phyloP scores from a whole-genome alignment of 768 basidiomycete species.

The Tylopilus felleus region DNA sequence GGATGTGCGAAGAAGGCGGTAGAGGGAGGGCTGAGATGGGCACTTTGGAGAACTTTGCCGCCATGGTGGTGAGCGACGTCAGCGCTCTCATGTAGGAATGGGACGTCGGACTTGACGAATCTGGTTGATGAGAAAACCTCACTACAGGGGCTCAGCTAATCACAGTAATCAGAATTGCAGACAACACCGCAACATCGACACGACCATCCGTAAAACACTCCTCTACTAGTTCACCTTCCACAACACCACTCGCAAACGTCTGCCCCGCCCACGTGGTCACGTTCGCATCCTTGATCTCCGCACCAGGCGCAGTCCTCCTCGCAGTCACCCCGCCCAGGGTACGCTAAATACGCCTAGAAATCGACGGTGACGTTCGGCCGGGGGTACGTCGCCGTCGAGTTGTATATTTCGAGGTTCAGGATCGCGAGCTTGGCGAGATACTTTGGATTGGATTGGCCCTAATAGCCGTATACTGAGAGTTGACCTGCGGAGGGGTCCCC shows the following conservation, averaged over 20 bases:
- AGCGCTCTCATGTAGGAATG: constrained; percentile 20
- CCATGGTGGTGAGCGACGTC: constrained; percentile 16
- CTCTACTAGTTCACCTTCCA: constrained; percentile 37
- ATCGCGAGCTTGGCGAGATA: constrained; percentile 47
- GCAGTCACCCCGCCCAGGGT: constrained; percentile 32
- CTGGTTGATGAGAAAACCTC: no score
- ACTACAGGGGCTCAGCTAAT: neutral
- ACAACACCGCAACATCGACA: constrained; percentile 37
- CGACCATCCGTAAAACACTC: constrained; percentile 35
- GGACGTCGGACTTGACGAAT: no score
- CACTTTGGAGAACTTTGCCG: constrained; percentile 21
- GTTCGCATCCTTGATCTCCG: constrained; percentile 43
- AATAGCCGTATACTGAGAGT: constrained; percentile 50
- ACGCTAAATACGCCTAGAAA: constrained; percentile 39
- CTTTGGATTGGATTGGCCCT: constrained; percentile 33
- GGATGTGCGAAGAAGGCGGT: constrained; percentile 38
- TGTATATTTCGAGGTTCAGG: constrained; percentile 50
- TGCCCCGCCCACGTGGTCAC: constrained; percentile 51
- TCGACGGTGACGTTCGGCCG: constrained; percentile 46
- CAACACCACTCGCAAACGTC: constrained; percentile 38
- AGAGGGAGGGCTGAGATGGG: constrained; percentile 48
- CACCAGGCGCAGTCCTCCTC: constrained; percentile 44
- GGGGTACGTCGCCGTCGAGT: constrained; percentile 40
- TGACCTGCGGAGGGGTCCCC: constrained; percentile 48
- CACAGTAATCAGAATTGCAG: constrained; percentile 34